phyloP scores from a whole-genome alignment of 2,329 filamentous ascomycete species.

The Calycina herbarum region DNA sequence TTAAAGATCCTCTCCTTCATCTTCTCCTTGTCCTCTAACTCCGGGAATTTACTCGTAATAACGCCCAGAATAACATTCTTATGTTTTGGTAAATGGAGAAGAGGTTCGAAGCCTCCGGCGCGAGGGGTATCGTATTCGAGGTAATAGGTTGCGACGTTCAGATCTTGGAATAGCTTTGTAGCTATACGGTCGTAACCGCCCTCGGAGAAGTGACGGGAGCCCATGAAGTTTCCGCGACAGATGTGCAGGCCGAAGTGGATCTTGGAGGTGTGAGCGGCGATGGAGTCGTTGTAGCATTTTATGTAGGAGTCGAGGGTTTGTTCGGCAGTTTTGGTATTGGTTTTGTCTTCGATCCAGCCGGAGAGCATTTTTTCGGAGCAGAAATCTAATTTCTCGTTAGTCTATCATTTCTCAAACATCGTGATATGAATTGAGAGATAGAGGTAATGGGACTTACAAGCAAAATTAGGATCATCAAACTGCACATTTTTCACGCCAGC shows the following conservation, averaged over 20 bases:
- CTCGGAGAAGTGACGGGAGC: conserved; percentile 65
- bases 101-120: conserved; percentile 65
- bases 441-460: conserved; percentile 51
- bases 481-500: conserved; percentile 56
- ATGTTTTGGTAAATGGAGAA: conserved; percentile 59
- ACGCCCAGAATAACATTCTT: conserved; percentile 68
- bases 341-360: conserved; percentile 64
- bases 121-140: conserved; percentile 69
- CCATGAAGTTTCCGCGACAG: conserved; percentile 67
- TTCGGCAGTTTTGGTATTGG: conserved; percentile 59
- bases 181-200: conserved; percentile 69
- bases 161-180: conserved; percentile 62
- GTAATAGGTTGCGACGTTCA: conserved; percentile 67
- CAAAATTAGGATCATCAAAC: conserved; percentile 59
- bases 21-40: conserved; percentile 64
- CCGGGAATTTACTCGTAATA: conserved; percentile 63
- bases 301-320: conserved; percentile 76
- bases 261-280: conserved; percentile 63
- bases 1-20: conserved; percentile 60
- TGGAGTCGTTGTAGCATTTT: conserved; percentile 72
- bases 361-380: conserved; percentile 71
- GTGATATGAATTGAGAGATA: background rate
- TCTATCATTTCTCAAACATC: background rate
- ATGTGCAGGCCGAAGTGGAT: conserved; percentile 78
- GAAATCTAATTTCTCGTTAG: conserved; percentile 54